Percentiles rank a stretch among this genome's conserved stretches.
Conservation (phyloP, 2,329 filamentous ascomycete species). For the Calonectria crousiana region DNA sequence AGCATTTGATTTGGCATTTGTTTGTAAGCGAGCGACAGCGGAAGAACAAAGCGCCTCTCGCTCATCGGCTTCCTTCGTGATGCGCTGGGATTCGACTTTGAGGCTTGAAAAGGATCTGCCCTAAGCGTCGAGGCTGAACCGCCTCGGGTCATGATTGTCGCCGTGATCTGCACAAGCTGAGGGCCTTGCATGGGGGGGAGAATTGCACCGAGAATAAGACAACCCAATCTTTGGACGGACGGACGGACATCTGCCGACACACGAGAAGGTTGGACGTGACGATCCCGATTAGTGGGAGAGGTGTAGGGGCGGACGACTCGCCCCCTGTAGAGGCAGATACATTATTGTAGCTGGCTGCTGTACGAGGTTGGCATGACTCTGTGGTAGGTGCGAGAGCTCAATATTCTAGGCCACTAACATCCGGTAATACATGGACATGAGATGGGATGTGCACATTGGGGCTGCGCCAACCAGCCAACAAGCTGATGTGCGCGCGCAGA, state of each 20-base stretch:
- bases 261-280: background rate
- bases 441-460: background rate
- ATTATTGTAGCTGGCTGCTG: background rate
- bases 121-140: background rate
- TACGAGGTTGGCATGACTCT: background rate
- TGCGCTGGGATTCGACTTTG: background rate
- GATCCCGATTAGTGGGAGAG: slow-evolving; percentile 1
- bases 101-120: background rate
- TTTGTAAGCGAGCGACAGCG: slow-evolving; percentile 9
- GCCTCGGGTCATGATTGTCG: background rate
- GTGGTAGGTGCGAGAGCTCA: background rate
- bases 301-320: slow-evolving; percentile 5
- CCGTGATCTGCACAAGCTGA: background rate
- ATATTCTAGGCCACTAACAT: background rate
- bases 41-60: background rate
- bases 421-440: slow-evolving; percentile 1
- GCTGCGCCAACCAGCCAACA: background rate
- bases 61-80: background rate
- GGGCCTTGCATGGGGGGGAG: background rate
- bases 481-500: background rate
- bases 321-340: background rate
- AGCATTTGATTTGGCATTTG: slow-evolving; percentile 13
- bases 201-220: slow-evolving; percentile 9
- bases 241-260: background rate
- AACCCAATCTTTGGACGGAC: background rate